Conservation (phyloP, 192 early-diverging fungal genomes). For the Coemansia sp. region DNA sequence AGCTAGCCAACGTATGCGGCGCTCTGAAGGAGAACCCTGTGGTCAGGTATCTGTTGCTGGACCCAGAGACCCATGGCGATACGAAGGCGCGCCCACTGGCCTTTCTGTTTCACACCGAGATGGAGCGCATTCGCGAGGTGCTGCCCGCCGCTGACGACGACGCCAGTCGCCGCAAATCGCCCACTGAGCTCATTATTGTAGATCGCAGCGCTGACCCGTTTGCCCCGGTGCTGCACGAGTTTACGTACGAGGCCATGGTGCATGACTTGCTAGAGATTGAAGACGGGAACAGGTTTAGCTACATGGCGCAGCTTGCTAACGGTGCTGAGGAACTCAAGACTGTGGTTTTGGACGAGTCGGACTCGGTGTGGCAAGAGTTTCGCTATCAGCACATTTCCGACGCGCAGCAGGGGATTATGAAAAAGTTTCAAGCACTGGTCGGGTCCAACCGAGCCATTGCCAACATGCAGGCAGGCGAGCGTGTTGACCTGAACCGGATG, state of each 20-base stretch:
- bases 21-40: conserved; percentile 87
- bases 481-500: conserved; percentile 37
- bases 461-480: conserved; percentile 36
- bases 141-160: conserved; percentile 52
- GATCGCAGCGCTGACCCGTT: conserved; percentile 90
- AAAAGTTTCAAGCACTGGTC: conserved; percentile 43
- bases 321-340: conserved; percentile 38
- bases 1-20: conserved; percentile 83
- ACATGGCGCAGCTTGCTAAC: conserved; percentile 37
- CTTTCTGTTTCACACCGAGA: conserved; percentile 72
- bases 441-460: conserved; percentile 41
- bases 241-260: conserved; percentile 98
- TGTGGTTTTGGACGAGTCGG: conserved; percentile 40
- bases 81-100: conserved; percentile 77
- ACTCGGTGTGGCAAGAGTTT: conserved; percentile 53
- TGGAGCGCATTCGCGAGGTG: conserved; percentile 75
- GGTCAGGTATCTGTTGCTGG: conserved; percentile 86
- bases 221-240: conserved; percentile 93
- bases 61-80: conserved; percentile 57
- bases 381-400: conserved; percentile 56
- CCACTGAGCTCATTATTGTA: conserved; percentile 78
- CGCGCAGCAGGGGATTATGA: conserved; percentile 44
- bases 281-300: conserved; percentile 42
- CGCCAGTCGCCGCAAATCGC: conserved; percentile 39
- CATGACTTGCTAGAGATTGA: conserved; percentile 78